phyloP scores from a whole-genome alignment of 2,329 filamentous ascomycete genomes.

The Endoconidiophora laricicola region DNA sequence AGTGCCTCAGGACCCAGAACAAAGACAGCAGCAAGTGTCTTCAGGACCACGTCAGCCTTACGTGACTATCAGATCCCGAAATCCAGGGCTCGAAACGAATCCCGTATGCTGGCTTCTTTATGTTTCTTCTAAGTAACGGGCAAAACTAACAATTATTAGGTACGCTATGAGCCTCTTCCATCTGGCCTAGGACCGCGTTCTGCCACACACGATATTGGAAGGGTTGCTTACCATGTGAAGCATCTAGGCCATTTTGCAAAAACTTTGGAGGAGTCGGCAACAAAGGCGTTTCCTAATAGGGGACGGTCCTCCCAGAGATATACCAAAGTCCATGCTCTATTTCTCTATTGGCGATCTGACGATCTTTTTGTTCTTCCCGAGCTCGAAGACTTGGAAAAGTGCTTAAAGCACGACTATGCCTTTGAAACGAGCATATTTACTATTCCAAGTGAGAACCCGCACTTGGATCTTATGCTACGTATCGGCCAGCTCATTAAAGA shows the following conservation, averaged over 20 bases:
- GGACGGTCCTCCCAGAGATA: slow-evolving; percentile 36
- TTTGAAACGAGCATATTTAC: slow-evolving; percentile 41
- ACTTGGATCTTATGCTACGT: slow-evolving; percentile 40
- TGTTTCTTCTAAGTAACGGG: not conserved
- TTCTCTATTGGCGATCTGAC: slow-evolving; percentile 41
- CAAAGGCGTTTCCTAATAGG: slow-evolving; percentile 38
- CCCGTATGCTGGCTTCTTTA: not conserved
- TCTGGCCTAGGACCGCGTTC: slow-evolving; percentile 19
- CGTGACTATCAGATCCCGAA: slow-evolving; percentile 35
- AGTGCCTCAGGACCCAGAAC: not conserved
- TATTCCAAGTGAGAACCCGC: slow-evolving; percentile 41
- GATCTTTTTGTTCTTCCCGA: slow-evolving; percentile 42
- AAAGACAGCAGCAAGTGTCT: not conserved
- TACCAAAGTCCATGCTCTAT: slow-evolving; percentile 35
- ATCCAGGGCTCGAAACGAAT: slow-evolving; percentile 18
- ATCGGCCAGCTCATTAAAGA: slow-evolving; percentile 40
- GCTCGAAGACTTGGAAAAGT: slow-evolving; percentile 38
- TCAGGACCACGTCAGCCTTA: slow-evolving; percentile 22
- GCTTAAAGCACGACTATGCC: slow-evolving; percentile 36
- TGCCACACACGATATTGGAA: slow-evolving; percentile 39
- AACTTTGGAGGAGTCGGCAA: slow-evolving; percentile 39
- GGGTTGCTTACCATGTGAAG: slow-evolving; percentile 41
- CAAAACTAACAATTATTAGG: not conserved
- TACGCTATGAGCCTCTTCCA: slow-evolving; percentile 14
- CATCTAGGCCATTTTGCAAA: slow-evolving; percentile 37